Evolutionary conservation across 2,329 filamentous ascomycete species (phyloP), one percentile per base, ranked within the genome.

Genomic region (Waltergamsia citrina): DNA sequence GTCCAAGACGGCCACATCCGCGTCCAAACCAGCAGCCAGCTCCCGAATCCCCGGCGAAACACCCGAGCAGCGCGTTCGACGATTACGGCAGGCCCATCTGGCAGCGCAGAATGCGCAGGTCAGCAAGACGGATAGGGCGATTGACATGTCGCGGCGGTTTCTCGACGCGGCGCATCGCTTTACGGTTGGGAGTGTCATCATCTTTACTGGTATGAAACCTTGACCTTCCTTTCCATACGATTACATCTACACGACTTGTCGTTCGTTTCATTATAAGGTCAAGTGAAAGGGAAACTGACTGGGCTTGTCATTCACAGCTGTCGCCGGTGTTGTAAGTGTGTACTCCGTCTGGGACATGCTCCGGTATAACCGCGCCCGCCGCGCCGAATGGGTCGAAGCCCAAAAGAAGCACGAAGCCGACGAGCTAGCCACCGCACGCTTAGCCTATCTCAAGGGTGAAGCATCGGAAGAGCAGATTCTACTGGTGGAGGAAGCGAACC

Each of bases 1-100:
- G 43, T 74, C 76, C 44, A 83, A 82, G 53, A 57, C 68, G 27
- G 49, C 50, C 40, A 56, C 54, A 36, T 54, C 60, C 19, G 48
- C 56, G 34, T 50, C 54, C 25, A 56, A 60, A 18, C 39, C 42
- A 20, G 38, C 45, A 35, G 43, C 41, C 16, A 21, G 16, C 25
- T 15, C 29, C 21, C 34, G 39, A 14, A 12, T 53, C 34, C 48
- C 56, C 37, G 54, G 61, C 41, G 80, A 85, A 59, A 81, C 78
- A 2, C 72, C 81, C 32, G 74, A 77, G 53, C 72, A 85, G 59
- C 76, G 78, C 46, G 80, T 85, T 23, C 70, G 74, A 42, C 69
- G 81, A 39, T 60, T 85, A 48, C 69, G 81, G 35, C 76, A 77
- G 29, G 77, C 79, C 40, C 78, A 81, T 52, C 65, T 76, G 38